phyloP scores from a whole-genome alignment of 2,329 filamentous ascomycete genomes.

The Calonectria honghensis region DNA sequence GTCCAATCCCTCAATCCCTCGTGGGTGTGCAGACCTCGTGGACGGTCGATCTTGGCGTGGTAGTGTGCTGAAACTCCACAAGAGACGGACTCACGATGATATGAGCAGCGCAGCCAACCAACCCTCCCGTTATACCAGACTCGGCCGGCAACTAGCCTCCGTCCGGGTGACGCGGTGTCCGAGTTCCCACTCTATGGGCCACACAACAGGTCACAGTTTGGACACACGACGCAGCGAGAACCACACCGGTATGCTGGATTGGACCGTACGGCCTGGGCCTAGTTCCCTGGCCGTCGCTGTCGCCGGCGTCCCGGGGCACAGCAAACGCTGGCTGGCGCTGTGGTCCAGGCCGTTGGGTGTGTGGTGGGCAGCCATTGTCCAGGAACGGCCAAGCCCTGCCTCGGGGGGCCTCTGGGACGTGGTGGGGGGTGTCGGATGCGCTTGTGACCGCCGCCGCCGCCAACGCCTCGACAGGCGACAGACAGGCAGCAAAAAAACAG shows the following conservation, averaged over 20 bases:
- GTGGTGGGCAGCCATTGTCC: constrained; percentile 4
- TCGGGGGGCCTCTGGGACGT: constrained; percentile 4
- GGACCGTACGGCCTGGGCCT: constrained; percentile 20
- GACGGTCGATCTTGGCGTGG: neutral
- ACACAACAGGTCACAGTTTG: constrained; percentile 28
- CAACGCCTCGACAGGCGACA: constrained; percentile 15
- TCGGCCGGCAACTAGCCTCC: constrained; percentile 36
- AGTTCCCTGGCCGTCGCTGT: constrained; percentile 18
- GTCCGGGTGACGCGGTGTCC: constrained; percentile 33
- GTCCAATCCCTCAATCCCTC: constrained; percentile 28
- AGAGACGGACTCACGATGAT: constrained; percentile 24
- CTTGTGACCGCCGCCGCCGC: constrained; percentile 40
- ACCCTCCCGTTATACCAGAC: neutral
- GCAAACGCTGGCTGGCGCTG: neutral
- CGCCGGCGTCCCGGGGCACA: constrained; percentile 24
- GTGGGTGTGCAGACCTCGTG: constrained; percentile 4
- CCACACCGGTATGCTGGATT: constrained; percentile 34
- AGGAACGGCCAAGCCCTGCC: constrained; percentile 10
- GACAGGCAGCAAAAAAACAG: neutral
- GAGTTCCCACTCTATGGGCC: constrained; percentile 32
- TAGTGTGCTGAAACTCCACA: constrained; percentile 15
- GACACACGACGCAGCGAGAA: constrained; percentile 19
- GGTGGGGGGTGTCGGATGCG: constrained; percentile 31
- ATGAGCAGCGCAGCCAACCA: neutral
- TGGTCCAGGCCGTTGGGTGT: constrained; percentile 18